Percentiles rank a stretch among this genome's conserved stretches.
These are phyloP conservation scores for Hanseniaspora pseudoguilliermondii DNA, from an alignment of 805 yeast genomes.

Conservation along the genomic window DNA sequence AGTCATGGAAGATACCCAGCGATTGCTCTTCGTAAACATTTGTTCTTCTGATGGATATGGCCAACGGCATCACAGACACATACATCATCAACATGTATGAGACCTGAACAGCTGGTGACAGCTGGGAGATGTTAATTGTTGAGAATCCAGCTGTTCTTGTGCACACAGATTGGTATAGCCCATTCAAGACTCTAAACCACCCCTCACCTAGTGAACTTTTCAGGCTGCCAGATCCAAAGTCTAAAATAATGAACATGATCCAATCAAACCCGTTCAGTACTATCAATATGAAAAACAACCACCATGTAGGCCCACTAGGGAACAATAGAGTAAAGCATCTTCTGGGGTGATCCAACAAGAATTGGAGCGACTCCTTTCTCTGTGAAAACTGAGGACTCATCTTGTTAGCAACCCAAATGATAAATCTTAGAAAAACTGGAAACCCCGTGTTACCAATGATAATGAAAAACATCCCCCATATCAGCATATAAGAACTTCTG, in stretches of 20 bases:
- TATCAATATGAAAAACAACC: slow-evolving; percentile 68
- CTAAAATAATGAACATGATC: slow-evolving; percentile 67
- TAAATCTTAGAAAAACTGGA: slow-evolving; percentile 67
- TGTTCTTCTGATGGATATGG: slow-evolving; percentile 90
- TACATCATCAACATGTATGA: slow-evolving; percentile 96
- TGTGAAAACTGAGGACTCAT: slow-evolving; percentile 53
- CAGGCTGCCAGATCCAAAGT: slow-evolving; percentile 48
- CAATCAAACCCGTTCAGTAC: slow-evolving; percentile 65
- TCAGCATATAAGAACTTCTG: slow-evolving; percentile 48
- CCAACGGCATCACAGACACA: slow-evolving; percentile 88
- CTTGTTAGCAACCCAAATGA: slow-evolving; percentile 69
- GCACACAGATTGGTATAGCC: slow-evolving; percentile 79
- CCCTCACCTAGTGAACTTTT: background rate
- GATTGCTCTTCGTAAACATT: slow-evolving; percentile 97
- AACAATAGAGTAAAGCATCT: slow-evolving; percentile 88
- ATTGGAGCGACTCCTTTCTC: slow-evolving; percentile 63
- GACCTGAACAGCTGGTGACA: slow-evolving; percentile 88
- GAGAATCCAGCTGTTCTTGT: slow-evolving; percentile 91
- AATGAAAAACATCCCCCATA: slow-evolving; percentile 56
- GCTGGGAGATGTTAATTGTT: slow-evolving; percentile 50
- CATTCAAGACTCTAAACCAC: slow-evolving; percentile 54
- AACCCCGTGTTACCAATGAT: slow-evolving; percentile 92
- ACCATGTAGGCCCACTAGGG: slow-evolving; percentile 91
- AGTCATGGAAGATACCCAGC: slow-evolving; percentile 46
- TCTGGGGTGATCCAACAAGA: slow-evolving; percentile 87